Evolutionary conservation across 2,329 filamentous ascomycete species (phyloP).

Genomic region (Colletotrichum gigasporum): DNA sequence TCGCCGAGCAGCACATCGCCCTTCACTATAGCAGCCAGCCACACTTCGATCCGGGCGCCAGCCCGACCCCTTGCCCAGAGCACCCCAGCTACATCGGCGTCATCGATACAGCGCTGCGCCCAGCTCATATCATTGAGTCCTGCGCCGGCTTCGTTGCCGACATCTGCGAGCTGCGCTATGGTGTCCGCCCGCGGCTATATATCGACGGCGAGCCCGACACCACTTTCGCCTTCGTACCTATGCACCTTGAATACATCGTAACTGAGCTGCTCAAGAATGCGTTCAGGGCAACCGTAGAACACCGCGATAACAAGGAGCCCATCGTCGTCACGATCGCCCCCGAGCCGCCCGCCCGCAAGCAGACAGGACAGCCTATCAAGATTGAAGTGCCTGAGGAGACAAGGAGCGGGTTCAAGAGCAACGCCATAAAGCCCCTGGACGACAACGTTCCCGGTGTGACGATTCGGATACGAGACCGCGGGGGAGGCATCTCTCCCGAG

Average conservation of each 20-base stretch:
- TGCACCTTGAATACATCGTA: slow-evolving; percentile 96
- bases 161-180: slow-evolving; percentile 96
- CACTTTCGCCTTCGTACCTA: slow-evolving; percentile 93
- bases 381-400: slow-evolving; percentile 48
- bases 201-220: slow-evolving; percentile 88
- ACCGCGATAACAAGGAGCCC: slow-evolving; percentile 79
- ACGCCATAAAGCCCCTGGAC: slow-evolving; percentile 66
- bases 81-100: slow-evolving; percentile 85
- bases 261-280: slow-evolving; percentile 97
- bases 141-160: slow-evolving; percentile 94
- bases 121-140: slow-evolving; percentile 80
- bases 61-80: slow-evolving; percentile 60
- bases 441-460: slow-evolving; percentile 85
- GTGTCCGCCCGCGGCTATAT: slow-evolving; percentile 80
- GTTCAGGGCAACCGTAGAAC: slow-evolving; percentile 92
- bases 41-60: slow-evolving; percentile 67
- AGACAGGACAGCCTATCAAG: slow-evolving; percentile 37
- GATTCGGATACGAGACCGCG: slow-evolving; percentile 94
- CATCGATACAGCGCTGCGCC: slow-evolving; percentile 89
- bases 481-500: slow-evolving; percentile 88
- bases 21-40: slow-evolving; percentile 79
- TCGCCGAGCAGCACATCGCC: slow-evolving; percentile 96
- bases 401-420: slow-evolving; percentile 51
- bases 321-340: slow-evolving; percentile 93
- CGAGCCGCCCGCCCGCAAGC: slow-evolving; percentile 56